These are phyloP conservation scores for Phytophthora lateralis DNA, from an alignment of 352 stramenopile species.

Conservation along the genomic window DNA sequence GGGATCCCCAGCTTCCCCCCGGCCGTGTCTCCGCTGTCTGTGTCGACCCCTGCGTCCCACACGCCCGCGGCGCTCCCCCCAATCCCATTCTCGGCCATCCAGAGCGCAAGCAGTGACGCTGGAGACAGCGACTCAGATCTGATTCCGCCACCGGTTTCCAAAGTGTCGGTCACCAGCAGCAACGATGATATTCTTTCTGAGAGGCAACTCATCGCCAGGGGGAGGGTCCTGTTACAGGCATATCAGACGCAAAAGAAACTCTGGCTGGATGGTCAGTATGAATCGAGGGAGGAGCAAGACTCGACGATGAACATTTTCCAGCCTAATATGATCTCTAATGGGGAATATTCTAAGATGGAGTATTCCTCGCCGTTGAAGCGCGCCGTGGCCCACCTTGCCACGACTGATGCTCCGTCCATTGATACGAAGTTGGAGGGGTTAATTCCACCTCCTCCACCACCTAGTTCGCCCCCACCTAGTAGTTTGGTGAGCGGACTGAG, in stretches of 20 bases:
- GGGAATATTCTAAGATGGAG: constrained; percentile 18
- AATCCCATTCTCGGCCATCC: constrained; percentile 32
- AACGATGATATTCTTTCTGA: constrained; percentile 30
- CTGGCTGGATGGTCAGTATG: constrained; percentile 16
- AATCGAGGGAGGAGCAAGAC: constrained; percentile 7
- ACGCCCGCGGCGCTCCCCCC: constrained; percentile 2
- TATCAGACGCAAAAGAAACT: constrained; percentile 59
- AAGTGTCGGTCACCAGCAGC: background rate
- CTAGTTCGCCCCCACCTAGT: constrained; percentile 17
- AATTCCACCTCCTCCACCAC: constrained; percentile 1
- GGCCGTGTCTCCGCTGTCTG: constrained; percentile 20
- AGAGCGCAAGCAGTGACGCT: constrained; percentile 18
- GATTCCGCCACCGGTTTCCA: constrained; percentile 2
- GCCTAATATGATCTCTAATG: constrained; percentile 2
- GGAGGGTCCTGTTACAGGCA: constrained; percentile 41
- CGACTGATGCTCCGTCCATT: constrained; percentile 21
- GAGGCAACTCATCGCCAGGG: constrained; percentile 51
- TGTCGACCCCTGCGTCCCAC: constrained; percentile 8
- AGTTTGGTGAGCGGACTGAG: constrained; percentile 24
- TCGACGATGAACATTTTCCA: constrained; percentile 28
- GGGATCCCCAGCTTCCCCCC: background rate
- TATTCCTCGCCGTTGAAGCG: constrained; percentile 18
- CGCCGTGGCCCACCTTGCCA: constrained; percentile 1
- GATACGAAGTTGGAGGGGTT: constrained; percentile 24
- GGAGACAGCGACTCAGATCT: constrained; percentile 19